Percentiles rank a stretch among this genome's conserved stretches.
These are phyloP conservation scores for Pyrus pyrifolia DNA, from an alignment of 306 rosid genomes.

Conservation along the genomic window DNA sequence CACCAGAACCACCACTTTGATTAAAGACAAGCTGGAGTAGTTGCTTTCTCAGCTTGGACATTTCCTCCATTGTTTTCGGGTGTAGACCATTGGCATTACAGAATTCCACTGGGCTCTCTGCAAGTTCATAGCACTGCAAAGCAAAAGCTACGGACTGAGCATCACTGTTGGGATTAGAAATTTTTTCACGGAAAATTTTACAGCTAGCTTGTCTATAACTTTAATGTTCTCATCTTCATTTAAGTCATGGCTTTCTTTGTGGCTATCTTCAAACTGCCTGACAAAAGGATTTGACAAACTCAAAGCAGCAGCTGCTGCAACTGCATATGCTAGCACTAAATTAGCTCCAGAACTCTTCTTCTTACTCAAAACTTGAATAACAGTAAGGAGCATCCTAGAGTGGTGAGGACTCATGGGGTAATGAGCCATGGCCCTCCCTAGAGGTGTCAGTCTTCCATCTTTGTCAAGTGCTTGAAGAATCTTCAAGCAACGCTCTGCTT, in stretches of 20 bases:
- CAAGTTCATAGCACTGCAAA: conserved; percentile 68
- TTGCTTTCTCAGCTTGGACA: conserved; percentile 80
- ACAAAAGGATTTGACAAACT: conserved; percentile 75
- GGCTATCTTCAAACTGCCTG: conserved; percentile 23
- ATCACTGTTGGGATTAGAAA: conserved; percentile 63
- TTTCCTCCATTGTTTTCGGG: conserved; percentile 85
- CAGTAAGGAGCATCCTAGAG: conserved; percentile 81
- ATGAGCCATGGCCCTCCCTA: conserved; percentile 81
- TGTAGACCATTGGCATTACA: conserved; percentile 61
- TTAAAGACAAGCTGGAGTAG: conserved; percentile 60
- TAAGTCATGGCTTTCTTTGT: too few species aligned
- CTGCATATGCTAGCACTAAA: conserved; percentile 65
- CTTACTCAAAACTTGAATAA: conserved; percentile 48
- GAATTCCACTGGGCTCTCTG: conserved; percentile 40
- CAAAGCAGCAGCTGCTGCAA: conserved; percentile 80
- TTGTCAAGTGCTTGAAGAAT: conserved; percentile 81
- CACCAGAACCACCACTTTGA: conserved; percentile 34
- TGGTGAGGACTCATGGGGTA: conserved; percentile 95
- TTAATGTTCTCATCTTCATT: too few species aligned
- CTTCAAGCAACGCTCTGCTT: conserved; percentile 76
- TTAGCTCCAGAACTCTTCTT: conserved; percentile 37
- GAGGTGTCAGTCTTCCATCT: conserved; percentile 49
- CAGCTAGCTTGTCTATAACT: too few species aligned
- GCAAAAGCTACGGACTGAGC: conserved; percentile 63
- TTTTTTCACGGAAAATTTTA: conserved; percentile 48